These are phyloP conservation scores for Chrysoporthe austroafricana DNA, from an alignment of 2,329 filamentous ascomycete genomes.

Conservation along the genomic window DNA sequence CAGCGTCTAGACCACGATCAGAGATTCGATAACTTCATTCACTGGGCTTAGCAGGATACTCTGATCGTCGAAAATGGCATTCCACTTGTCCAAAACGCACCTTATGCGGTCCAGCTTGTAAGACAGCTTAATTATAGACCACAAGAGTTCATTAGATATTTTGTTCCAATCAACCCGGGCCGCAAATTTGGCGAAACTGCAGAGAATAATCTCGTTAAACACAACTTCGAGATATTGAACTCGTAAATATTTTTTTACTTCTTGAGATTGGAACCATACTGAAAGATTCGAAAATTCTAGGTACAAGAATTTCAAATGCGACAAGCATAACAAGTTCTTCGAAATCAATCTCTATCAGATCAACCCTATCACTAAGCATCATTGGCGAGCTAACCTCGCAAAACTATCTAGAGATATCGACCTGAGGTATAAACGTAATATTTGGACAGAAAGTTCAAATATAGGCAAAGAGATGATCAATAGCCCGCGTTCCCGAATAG, in stretches of 20 bases:
- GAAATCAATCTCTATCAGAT: conserved; percentile 55
- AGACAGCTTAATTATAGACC: conserved; percentile 50
- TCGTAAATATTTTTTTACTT: conserved; percentile 37
- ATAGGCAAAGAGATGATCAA: not conserved
- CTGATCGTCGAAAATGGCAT: not conserved
- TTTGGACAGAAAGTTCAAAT: not conserved
- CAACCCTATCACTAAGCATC: conserved; percentile 48
- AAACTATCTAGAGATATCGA: conserved; percentile 46
- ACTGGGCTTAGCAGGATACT: not conserved
- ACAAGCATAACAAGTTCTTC: conserved; percentile 49
- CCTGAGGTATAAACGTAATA: conserved; percentile 26
- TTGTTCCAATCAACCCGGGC: conserved; percentile 33
- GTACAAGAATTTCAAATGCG: conserved; percentile 53
- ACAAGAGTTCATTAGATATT: conserved; percentile 49
- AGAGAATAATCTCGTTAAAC: conserved; percentile 44
- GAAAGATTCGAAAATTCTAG: conserved; percentile 33
- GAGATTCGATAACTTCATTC: not conserved
- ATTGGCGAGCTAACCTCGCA: conserved; percentile 49
- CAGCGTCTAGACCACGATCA: not conserved
- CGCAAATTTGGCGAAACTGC: conserved; percentile 39
- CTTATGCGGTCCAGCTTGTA: conserved; percentile 45
- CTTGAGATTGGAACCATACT: not conserved
- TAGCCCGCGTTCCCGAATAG: not conserved
- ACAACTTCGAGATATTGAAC: conserved; percentile 50
- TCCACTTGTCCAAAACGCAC: not conserved